phyloP scores from a whole-genome alignment of 179 eudicot genomes.

The Beta corolliflora region DNA sequence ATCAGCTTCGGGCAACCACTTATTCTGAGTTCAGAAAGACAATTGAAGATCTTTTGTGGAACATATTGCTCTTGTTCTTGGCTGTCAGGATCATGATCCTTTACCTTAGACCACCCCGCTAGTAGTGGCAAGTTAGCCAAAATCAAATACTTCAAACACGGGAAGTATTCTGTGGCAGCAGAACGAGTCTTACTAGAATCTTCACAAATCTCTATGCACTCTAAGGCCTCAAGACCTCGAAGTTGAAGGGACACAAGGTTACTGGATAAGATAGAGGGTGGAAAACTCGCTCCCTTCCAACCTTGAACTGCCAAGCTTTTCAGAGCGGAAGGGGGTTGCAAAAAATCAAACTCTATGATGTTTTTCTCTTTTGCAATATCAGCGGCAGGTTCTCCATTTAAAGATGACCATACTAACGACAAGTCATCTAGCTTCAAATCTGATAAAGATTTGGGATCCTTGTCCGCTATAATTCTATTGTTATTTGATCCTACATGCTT shows the following conservation, averaged over 20 bases:
- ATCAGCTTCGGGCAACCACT: slow-evolving; percentile 1
- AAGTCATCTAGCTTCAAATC: background rate
- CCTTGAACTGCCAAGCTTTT: background rate
- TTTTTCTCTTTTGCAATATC: background rate
- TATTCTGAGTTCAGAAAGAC: background rate
- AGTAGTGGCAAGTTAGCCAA: slow-evolving; percentile 1
- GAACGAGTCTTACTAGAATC: background rate
- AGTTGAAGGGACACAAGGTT: slow-evolving; percentile 4
- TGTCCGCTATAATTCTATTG: background rate
- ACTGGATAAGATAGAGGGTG: background rate
- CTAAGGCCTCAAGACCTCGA: background rate
- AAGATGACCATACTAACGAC: background rate
- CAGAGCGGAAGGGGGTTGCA: slow-evolving; percentile 7
- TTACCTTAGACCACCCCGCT: slow-evolving; percentile 1
- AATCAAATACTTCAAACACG: slow-evolving; percentile 8
- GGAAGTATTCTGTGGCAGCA: background rate
- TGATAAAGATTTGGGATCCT: background rate
- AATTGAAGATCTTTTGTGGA: background rate
- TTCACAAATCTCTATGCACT: background rate
- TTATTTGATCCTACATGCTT: background rate
- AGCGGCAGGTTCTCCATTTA: background rate
- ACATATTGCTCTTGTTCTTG: too few species aligned
- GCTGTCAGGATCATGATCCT: too few species aligned
- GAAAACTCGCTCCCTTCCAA: background rate
- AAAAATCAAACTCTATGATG: background rate